These are phyloP conservation scores for Salix koriyanagi DNA, from an alignment of 345 rosid genomes.

Conservation along the genomic window DNA sequence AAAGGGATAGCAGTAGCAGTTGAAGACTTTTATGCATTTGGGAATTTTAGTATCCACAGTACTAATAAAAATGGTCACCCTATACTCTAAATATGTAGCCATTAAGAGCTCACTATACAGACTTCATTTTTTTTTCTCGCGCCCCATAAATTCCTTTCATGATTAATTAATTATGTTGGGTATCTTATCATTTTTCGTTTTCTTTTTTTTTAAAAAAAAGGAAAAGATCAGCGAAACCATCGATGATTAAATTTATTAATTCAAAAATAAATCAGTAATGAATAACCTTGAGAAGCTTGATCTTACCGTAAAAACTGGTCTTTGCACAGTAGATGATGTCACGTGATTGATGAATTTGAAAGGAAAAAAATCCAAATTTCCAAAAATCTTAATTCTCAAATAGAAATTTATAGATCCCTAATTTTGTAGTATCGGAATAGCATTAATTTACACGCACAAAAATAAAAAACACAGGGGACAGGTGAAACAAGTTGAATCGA, in stretches of 20 bases:
- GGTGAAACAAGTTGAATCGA: neutral
- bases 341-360: too few relatives aligned
- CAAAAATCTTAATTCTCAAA: neutral
- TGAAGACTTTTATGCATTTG: neutral
- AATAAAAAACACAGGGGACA: neutral
- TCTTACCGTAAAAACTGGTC: neutral
- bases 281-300: neutral
- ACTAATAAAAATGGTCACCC: neutral
- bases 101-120: neutral
- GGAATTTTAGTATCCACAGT: neutral
- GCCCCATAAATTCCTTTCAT: neutral
- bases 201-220: neutral
- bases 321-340: neutral
- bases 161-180: neutral
- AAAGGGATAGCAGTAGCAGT: neutral
- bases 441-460: neutral
- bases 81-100: neutral
- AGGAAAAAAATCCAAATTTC: too few relatives aligned
- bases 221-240: neutral
- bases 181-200: neutral
- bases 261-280: neutral
- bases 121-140: neutral
- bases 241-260: neutral
- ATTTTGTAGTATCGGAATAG: neutral
- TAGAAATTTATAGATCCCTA: neutral